Base-by-base conservation (phyloP, 139 green algal genomes). In the Haematococcus sp. region DNA sequence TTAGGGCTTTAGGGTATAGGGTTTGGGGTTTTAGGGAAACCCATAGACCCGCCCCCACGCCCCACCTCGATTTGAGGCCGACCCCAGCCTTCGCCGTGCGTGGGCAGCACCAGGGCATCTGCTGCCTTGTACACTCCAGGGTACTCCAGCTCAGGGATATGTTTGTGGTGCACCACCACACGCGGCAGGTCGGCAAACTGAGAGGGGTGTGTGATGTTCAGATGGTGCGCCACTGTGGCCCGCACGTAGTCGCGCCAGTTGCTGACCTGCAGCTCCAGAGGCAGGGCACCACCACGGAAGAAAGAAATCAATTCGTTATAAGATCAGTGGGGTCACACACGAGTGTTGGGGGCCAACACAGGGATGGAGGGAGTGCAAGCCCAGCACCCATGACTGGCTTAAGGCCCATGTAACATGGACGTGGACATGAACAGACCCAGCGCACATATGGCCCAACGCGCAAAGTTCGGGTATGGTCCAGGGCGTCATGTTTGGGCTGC, bases 41-140 rank as follows among this genome's bases (percentile, higher is more conserved):
- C n/a, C n/a, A n/a, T n/a, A n/a, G n/a, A n/a, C n/a, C n/a, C n/a
- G n/a, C n/a, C n/a, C n/a, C n/a, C n/a, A n/a, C n/a, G n/a, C n/a
- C n/a, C n/a, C n/a, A n/a, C 68, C 68, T 93, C 85, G 34, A 88
- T 77, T 49, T 88, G 76, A 0, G 91, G 90, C n/a, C 88, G 74
- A 0, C 86, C 88, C 88, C 88, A 91, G 31, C 88, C 86, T 59
- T 91, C 86, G 2, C 86, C 84, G 51, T 83, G 81, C 0, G 84
- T 88, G 0, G 91, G 86, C 49, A 95, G 68, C n/a, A 94, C 91
- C 55, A 94, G 69, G 2, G 69, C 54, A 27, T 77, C 72, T 15
- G 32, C 43, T 7, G 46, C 19, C 1, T 2, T 2, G 61, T 71
- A 77, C 23, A 71, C 5, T 11, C 44, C 4, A 28, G 72, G 72